A percentile compares a stretch with the other conserved stretches of the same genome.
Conservation (phyloP, 345 rosid species). For the Bruguiera gymnorhiza region DNA sequence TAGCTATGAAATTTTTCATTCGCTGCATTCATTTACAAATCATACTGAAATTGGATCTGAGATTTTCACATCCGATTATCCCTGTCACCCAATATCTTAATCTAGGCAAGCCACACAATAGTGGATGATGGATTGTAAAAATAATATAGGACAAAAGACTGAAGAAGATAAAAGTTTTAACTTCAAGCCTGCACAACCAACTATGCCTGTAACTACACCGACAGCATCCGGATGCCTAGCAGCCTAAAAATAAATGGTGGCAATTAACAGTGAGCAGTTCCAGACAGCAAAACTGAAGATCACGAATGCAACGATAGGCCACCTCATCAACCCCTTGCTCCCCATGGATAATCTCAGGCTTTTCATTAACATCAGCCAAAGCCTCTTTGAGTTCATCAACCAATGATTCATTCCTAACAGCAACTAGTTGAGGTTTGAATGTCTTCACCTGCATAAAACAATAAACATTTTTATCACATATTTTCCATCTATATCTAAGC, state of each 20-base stretch:
- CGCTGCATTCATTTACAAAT: too few species aligned
- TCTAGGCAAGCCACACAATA: too few species aligned
- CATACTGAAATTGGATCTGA: too few species aligned
- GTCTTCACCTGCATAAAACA: conserved; percentile 55
- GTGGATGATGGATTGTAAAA: too few species aligned
- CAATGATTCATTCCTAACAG: conserved; percentile 74
- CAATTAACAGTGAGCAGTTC: conserved; percentile 13
- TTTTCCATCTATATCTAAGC: too few species aligned
- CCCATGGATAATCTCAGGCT: conserved; percentile 88
- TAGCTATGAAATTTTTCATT: too few species aligned
- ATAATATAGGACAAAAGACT: too few species aligned
- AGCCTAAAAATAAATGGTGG: conserved; percentile 47
- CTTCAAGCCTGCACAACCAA: conserved; percentile 96
- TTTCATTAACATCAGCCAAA: conserved; percentile 65
- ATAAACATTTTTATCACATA: background rate
- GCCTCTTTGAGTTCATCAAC: conserved; percentile 78
- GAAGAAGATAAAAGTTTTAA: conserved; percentile 19
- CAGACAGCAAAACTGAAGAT: conserved; percentile 9
- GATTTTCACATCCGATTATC: too few species aligned
- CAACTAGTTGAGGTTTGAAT: conserved; percentile 83
- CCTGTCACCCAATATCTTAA: too few species aligned
- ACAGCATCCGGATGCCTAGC: conserved; percentile 92
- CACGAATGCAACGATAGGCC: conserved; percentile 7
- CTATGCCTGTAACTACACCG: conserved; percentile 90
- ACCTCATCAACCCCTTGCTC: conserved; percentile 93